A percentile compares a stretch with the other conserved stretches of the same genome.
phyloP scores from a whole-genome alignment of 164 flowering plant genomes.

The Magnolia sinica region DNA sequence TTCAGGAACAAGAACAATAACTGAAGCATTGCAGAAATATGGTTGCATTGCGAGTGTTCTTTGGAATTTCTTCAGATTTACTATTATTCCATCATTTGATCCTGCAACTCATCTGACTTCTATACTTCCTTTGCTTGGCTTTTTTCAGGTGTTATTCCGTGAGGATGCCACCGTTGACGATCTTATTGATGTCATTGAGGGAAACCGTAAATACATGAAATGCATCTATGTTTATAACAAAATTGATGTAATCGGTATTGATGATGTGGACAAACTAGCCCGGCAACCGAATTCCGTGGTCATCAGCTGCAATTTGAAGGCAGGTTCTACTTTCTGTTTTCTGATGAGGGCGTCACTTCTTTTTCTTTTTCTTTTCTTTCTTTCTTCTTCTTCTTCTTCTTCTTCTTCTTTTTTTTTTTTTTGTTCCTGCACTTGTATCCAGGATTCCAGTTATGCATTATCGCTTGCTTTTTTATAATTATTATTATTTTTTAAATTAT shows the following conservation, averaged over 20 bases:
- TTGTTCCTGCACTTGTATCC: neutral
- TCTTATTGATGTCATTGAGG: conserved; percentile 97
- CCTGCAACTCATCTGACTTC: neutral
- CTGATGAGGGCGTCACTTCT: neutral
- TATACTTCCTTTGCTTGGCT: neutral
- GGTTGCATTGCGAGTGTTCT: neutral
- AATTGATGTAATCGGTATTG: conserved; percentile 97
- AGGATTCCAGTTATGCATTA: too few species aligned
- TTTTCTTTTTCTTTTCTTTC: too few species aligned
- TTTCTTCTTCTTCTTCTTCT: neutral
- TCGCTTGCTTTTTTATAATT: too few species aligned
- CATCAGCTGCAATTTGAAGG: conserved; percentile 97
- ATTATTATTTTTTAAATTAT: too few species aligned
- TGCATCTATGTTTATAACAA: conserved; percentile 98
- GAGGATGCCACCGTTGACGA: conserved; percentile 99
- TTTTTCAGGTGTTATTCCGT: conserved; percentile 73
- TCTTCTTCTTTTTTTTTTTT: too few species aligned
- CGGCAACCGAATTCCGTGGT: conserved; percentile 96
- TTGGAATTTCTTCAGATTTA: neutral
- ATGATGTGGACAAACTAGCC: conserved; percentile 93
- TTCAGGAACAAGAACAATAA: neutral
- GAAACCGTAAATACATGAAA: conserved; percentile 97
- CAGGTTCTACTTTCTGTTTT: conserved; percentile 17
- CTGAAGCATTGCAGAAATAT: neutral
- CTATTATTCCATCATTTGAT: too few species aligned